phyloP scores from a whole-genome alignment of 306 rosid genomes.

The Quercus robur region DNA sequence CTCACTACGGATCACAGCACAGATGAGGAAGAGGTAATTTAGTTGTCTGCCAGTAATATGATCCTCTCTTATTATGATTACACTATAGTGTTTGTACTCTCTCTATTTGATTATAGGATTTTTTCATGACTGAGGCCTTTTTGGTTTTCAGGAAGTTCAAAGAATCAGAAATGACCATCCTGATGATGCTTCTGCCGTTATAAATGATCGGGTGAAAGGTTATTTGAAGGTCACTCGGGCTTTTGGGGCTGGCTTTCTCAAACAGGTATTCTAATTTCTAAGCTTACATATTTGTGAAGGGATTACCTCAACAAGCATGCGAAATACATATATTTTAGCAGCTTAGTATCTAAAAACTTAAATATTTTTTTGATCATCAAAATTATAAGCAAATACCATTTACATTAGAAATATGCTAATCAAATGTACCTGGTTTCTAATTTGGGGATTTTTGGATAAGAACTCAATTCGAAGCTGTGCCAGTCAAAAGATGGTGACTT shows the following conservation, averaged over 20 bases:
- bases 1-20: conserved; percentile 78
- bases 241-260: conserved; percentile 85
- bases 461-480: not conserved
- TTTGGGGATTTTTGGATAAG: not conserved
- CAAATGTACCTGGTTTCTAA: no score
- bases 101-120: not conserved
- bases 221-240: conserved; percentile 83
- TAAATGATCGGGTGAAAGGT: conserved; percentile 72
- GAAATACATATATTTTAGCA: not conserved
- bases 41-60: not conserved
- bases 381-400: not conserved
- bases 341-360: not conserved
- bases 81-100: not conserved
- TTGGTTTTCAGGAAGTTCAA: conserved; percentile 51
- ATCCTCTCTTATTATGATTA: not conserved
- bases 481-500: no score
- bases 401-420: no score
- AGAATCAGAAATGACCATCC: conserved; percentile 73
- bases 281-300: not conserved
- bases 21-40: conserved; percentile 50
- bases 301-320: not conserved
- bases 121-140: not conserved
- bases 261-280: conserved; percentile 44
- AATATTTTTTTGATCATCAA: not conserved
- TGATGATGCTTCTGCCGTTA: conserved; percentile 59